Conservation (phyloP, 192 early-diverging fungal genomes). For the Gryganskiella cystojenkinii region DNA sequence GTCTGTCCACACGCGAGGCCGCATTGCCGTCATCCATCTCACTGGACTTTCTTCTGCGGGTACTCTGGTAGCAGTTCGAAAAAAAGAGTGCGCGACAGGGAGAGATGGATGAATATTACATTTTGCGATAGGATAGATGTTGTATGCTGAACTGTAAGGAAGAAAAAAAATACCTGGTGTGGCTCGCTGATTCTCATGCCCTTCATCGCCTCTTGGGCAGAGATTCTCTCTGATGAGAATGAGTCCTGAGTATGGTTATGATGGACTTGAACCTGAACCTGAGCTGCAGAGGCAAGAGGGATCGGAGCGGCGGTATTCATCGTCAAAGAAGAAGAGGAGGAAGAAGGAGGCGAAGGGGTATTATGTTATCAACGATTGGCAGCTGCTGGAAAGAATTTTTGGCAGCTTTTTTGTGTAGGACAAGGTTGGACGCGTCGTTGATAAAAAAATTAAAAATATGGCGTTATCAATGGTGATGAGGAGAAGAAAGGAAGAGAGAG, state of each 20-base stretch:
- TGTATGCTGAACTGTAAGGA: not conserved
- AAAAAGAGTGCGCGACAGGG: no score
- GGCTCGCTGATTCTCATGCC: slow-evolving; percentile 46
- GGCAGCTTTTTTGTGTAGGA: no score
- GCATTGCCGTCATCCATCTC: slow-evolving; percentile 26
- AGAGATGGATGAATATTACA: no score
- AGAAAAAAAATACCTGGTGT: slow-evolving; percentile 16
- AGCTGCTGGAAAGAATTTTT: no score
- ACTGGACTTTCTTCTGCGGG: slow-evolving; percentile 27
- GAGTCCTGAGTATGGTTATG: slow-evolving; percentile 3
- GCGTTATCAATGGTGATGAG: not conserved
- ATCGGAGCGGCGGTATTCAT: slow-evolving; percentile 45
- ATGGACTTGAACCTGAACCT: slow-evolving; percentile 4
- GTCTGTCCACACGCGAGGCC: slow-evolving; percentile 40
- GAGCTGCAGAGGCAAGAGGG: not conserved
- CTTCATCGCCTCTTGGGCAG: slow-evolving; percentile 51
- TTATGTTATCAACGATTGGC: not conserved
- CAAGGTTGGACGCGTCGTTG: no score
- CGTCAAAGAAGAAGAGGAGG: not conserved
- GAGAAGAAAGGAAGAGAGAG: slow-evolving; percentile 5
- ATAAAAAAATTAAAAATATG: no score
- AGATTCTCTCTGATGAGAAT: slow-evolving; percentile 20
- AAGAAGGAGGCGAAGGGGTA: not conserved
- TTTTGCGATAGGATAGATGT: no score
- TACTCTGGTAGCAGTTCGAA: slow-evolving; percentile 2